These are phyloP conservation scores for Inosperma sp. DNA, from an alignment of 768 basidiomycete genomes.

Conservation along the genomic window DNA sequence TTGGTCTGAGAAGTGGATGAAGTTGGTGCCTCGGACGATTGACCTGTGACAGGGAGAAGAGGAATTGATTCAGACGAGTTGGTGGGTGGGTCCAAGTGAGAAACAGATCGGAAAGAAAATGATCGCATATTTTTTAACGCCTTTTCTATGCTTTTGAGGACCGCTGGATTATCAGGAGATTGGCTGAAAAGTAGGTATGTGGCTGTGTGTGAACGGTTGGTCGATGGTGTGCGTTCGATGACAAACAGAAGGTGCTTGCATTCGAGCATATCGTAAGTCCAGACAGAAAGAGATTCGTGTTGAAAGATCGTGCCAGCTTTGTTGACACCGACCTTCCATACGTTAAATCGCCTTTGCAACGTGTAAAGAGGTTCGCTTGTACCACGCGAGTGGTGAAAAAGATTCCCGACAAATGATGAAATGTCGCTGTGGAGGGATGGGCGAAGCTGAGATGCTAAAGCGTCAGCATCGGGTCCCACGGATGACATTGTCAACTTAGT, in stretches of 20 bases:
- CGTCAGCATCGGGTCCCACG: not conserved
- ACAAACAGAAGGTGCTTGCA: not conserved
- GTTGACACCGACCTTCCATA: not conserved
- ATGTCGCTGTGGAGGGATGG: not conserved
- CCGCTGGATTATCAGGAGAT: not conserved
- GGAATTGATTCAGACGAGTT: not conserved
- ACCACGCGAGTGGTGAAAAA: not conserved
- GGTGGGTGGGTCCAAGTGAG: not conserved
- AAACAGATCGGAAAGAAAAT: not conserved
- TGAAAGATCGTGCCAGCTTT: not conserved
- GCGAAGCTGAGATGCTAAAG: not conserved
- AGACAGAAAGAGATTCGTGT: not conserved
- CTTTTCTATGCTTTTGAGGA: not conserved
- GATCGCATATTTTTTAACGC: not conserved
- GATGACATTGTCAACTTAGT: too few relatives aligned
- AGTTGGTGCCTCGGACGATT: not conserved
- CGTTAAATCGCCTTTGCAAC: not conserved
- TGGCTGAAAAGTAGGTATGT: not conserved
- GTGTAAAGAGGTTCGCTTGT: not conserved
- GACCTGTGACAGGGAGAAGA: too few relatives aligned
- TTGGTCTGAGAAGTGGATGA: not conserved
- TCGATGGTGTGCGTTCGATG: conserved; percentile 1
- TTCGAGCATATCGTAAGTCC: not conserved
- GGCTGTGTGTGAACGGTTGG: not conserved
- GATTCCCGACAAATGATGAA: not conserved